A percentile compares a stretch with the other conserved stretches of the same genome.
Conservation (phyloP, 2,329 filamentous ascomycete genomes). For the Cladosporium sp. region DNA sequence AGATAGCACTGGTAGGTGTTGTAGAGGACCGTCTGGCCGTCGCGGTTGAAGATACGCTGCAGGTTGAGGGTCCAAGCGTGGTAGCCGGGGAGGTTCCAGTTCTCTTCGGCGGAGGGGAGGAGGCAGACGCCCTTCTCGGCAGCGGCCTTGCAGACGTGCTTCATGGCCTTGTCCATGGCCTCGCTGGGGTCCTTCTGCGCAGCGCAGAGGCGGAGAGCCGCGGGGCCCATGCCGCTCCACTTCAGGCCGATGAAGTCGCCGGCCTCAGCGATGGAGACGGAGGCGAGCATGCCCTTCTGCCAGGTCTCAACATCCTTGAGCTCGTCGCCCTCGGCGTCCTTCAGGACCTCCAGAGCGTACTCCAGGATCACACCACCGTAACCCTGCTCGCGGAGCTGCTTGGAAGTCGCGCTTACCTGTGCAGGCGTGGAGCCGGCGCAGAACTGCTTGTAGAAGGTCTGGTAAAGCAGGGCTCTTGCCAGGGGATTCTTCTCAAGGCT, state of each 20-base stretch:
- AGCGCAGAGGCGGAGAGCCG: slow-evolving; percentile 62
- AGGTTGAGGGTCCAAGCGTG: slow-evolving; percentile 74
- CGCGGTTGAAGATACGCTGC: slow-evolving; percentile 31
- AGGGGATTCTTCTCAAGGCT: slow-evolving; percentile 70
- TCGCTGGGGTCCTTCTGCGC: slow-evolving; percentile 56
- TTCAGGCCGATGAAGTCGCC: slow-evolving; percentile 53
- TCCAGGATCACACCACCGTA: slow-evolving; percentile 79
- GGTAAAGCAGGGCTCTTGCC: slow-evolving; percentile 64
- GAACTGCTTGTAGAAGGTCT: slow-evolving; percentile 86
- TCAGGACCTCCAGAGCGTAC: slow-evolving; percentile 75
- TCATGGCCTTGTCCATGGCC: slow-evolving; percentile 62
- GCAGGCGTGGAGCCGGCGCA: slow-evolving; percentile 70
- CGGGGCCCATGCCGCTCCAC: slow-evolving; percentile 75
- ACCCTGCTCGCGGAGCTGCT: slow-evolving; percentile 63
- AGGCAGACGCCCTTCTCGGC: slow-evolving; percentile 63
- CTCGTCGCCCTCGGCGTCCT: slow-evolving; percentile 45
- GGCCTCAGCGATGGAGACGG: slow-evolving; percentile 50
- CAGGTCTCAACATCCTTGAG: slow-evolving; percentile 62
- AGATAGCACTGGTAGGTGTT: slow-evolving; percentile 56
- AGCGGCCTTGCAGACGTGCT: slow-evolving; percentile 68
- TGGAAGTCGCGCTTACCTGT: slow-evolving; percentile 63
- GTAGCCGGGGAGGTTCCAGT: slow-evolving; percentile 69
- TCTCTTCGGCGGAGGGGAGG: slow-evolving; percentile 82
- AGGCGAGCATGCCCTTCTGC: slow-evolving; percentile 67
- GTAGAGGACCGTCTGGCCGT: slow-evolving; percentile 64